phyloP scores from a whole-genome alignment of 495 filamentous ascomycete species.

The Neurospora pannonica region DNA sequence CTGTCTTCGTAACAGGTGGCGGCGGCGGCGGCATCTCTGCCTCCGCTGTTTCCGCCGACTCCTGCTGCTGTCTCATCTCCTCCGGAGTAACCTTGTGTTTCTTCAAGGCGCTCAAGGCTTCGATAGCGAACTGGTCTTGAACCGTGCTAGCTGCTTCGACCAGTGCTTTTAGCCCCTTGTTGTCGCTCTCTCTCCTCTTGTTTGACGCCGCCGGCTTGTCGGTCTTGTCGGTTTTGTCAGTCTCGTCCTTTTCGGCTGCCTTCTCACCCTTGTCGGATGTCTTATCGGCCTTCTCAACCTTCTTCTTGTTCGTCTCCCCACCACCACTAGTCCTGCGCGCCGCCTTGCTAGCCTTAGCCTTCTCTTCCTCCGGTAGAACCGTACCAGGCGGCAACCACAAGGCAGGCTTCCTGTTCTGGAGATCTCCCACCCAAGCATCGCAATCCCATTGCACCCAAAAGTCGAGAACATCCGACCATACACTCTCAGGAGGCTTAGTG shows the following conservation, averaged over 20 bases:
- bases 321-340: slow-evolving; percentile 17
- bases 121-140: background rate
- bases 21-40: slow-evolving; percentile 1
- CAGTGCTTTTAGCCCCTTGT: background rate
- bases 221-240: too few species aligned
- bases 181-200: background rate
- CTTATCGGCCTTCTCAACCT: slow-evolving; percentile 12
- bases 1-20: background rate
- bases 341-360: slow-evolving; percentile 13
- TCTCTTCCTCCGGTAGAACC: slow-evolving; percentile 23
- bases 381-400: slow-evolving; percentile 44
- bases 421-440: slow-evolving; percentile 55
- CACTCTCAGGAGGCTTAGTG: slow-evolving; percentile 56
- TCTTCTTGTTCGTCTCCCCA: slow-evolving; percentile 20
- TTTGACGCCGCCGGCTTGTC: background rate
- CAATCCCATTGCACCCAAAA: slow-evolving; percentile 65
- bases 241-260: background rate
- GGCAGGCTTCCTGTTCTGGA: slow-evolving; percentile 44
- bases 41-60: background rate
- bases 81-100: background rate
- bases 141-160: background rate
- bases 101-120: background rate
- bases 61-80: background rate
- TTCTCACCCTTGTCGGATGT: background rate
- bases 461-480: slow-evolving; percentile 59